Evolutionary conservation across 2,329 filamentous ascomycete genomes (phyloP).

Genomic region (Fusarium stilboides): DNA sequence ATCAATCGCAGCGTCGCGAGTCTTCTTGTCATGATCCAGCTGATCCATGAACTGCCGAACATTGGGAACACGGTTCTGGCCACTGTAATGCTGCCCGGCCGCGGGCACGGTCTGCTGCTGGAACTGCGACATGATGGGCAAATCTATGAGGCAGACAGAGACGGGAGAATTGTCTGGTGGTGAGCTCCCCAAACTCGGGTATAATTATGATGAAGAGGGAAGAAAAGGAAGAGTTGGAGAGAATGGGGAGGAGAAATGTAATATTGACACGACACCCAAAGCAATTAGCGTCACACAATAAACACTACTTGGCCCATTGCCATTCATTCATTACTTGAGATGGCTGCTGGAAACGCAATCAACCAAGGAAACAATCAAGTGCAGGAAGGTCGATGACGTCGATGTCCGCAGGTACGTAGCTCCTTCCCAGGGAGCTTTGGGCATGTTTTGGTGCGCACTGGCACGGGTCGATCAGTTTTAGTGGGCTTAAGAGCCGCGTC

Average conservation of each 20-base stretch:
- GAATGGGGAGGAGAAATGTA: constrained; percentile 25
- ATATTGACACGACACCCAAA: constrained; percentile 27
- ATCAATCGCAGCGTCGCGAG: constrained; percentile 81
- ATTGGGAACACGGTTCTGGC: constrained; percentile 86
- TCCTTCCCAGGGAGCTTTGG: constrained; percentile 20
- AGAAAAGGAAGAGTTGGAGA: neutral
- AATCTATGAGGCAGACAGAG: constrained; percentile 7
- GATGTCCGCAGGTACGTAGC: constrained; percentile 29
- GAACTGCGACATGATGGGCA: constrained; percentile 54
- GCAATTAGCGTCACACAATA: constrained; percentile 37
- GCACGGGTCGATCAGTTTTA: constrained; percentile 36
- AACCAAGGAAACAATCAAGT: constrained; percentile 36
- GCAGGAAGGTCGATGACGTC: constrained; percentile 48
- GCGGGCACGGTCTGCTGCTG: constrained; percentile 61
- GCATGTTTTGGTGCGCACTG: neutral
- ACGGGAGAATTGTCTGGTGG: constrained; percentile 8
- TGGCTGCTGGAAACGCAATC: constrained; percentile 38
- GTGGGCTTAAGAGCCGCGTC: constrained; percentile 37
- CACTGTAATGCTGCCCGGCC: constrained; percentile 82
- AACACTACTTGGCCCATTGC: constrained; percentile 23
- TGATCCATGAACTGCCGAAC: constrained; percentile 86
- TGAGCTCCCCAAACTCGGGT: constrained; percentile 27
- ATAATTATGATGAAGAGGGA: constrained; percentile 2
- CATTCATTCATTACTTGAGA: constrained; percentile 36
- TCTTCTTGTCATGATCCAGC: constrained; percentile 83